Percentiles rank a stretch among this genome's conserved stretches.
phyloP scores from a whole-genome alignment of 305 asterid genomes.

The Plantago coronopus region DNA sequence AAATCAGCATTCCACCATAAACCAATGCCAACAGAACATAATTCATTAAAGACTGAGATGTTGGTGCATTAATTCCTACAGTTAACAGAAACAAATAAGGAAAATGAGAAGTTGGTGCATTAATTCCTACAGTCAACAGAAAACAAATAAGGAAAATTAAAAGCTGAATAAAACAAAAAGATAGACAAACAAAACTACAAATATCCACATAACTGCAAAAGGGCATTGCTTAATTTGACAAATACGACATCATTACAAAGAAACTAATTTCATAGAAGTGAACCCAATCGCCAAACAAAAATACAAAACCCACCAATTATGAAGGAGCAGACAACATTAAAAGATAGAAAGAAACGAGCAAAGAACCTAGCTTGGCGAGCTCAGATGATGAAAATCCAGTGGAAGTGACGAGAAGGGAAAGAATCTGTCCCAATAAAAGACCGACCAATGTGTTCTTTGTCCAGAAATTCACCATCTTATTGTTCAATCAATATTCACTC shows the following conservation, averaged over 20 bases:
- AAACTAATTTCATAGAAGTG: no score
- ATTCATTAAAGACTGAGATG: conserved; percentile 91
- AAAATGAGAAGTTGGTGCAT: conserved; percentile 98
- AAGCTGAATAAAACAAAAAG: not conserved
- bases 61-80: conserved; percentile 96
- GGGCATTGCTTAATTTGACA: conserved; percentile 3
- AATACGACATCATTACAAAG: not conserved
- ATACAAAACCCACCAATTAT: conserved; percentile 15
- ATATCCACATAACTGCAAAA: conserved; percentile 1
- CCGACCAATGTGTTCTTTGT: conserved; percentile 56
- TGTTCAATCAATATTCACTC: not conserved
- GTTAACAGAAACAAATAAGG: no score
- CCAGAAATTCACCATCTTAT: conserved; percentile 40
- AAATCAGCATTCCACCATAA: conserved; percentile 74
- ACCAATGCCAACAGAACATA: conserved; percentile 73
- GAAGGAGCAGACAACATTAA: not conserved
- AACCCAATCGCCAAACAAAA: conserved; percentile 13
- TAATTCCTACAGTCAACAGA: conserved; percentile 70
- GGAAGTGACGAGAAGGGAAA: conserved; percentile 78
- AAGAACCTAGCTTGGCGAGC: conserved; percentile 66
- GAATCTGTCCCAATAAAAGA: conserved; percentile 73
- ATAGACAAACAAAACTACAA: not conserved
- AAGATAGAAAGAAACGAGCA: not conserved
- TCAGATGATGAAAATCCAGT: conserved; percentile 93
- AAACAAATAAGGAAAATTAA: conserved; percentile 2